phyloP scores from a whole-genome alignment of 805 yeast genomes.

The Candida rishiriensis region DNA sequence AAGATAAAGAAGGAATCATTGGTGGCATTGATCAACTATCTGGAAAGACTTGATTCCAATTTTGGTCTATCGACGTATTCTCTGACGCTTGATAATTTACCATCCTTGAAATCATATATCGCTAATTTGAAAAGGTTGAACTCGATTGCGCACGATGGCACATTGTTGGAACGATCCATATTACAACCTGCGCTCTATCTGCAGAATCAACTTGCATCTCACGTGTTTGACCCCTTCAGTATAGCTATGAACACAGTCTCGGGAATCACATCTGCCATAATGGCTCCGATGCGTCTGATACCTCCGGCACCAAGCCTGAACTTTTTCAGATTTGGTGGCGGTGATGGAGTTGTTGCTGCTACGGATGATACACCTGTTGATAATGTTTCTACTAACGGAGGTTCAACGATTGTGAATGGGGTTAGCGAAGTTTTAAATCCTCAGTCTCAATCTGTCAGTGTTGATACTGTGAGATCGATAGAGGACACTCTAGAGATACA shows the following conservation, averaged over 20 bases:
- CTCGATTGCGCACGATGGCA: constrained; percentile 19
- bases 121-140: constrained; percentile 14
- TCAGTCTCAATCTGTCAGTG: too few relatives aligned
- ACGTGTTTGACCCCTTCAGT: constrained; percentile 27
- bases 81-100: constrained; percentile 22
- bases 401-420: background rate
- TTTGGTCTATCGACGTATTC: constrained; percentile 25
- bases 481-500: constrained; percentile 10
- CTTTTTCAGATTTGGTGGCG: constrained; percentile 9
- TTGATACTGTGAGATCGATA: background rate
- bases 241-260: constrained; percentile 23
- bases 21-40: constrained; percentile 15
- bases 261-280: constrained; percentile 15
- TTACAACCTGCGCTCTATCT: constrained; percentile 26
- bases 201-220: constrained; percentile 24
- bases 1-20: constrained; percentile 19
- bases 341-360: background rate
- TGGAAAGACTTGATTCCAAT: constrained; percentile 23
- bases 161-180: constrained; percentile 26
- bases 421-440: background rate
- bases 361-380: constrained; percentile 1
- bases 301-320: constrained; percentile 5
- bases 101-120: constrained; percentile 20
- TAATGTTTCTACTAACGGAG: background rate
- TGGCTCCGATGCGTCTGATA: constrained; percentile 7